Base-by-base conservation (phyloP, 495 filamentous ascomycete genomes). In the Zalerion maritima region DNA sequence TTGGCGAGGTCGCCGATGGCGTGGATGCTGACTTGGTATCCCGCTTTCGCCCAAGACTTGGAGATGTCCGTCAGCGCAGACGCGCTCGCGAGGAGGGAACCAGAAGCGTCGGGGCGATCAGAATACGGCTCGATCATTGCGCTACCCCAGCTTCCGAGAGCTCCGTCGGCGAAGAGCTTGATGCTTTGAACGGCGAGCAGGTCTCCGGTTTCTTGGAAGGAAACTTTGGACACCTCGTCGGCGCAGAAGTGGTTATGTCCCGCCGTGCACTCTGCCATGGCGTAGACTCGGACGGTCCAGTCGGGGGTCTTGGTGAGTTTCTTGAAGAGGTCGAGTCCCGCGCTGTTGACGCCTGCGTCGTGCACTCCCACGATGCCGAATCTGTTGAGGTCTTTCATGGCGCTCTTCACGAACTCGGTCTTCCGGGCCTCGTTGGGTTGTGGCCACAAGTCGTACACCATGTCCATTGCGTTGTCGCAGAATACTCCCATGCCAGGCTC, bases 401-500 rank as follows among this genome's bases (percentile, higher is more conserved):
- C 73, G 3, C 55, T 59, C 26, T 55, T 52, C 25, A 76, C 29
- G 30, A 59, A 71, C 26, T 43, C 35, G 15, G 44, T 50, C 32
- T 67, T 73, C 32, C 57, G 54, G 9, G 49, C 52, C 3, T 37
- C 39, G 23, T 53, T 52, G 1, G 69, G 71, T 30, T 57, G 60
- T 1, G 69, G 69, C 57, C 67, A 73, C 9, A 67, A 29, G 6
- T 50, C 44, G 25, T 52, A 48, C 11, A 75, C 59, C 14, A 73
- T 49, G 29, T 74, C 71, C 60, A 77, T 74, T 2, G 71, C 70
- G 43, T 77, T 77, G 42, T 78, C 73, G 40, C 73, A 78, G 42
- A 77, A 76, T 6, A 78, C 72, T n/a, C 73, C 73, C 41, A 52
- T 55, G 1, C 71, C 69, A 0, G 72, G 71, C 3, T 55, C 42